Conservation (phyloP, 257 asterid genomes). For the Solanum sejunctum region DNA sequence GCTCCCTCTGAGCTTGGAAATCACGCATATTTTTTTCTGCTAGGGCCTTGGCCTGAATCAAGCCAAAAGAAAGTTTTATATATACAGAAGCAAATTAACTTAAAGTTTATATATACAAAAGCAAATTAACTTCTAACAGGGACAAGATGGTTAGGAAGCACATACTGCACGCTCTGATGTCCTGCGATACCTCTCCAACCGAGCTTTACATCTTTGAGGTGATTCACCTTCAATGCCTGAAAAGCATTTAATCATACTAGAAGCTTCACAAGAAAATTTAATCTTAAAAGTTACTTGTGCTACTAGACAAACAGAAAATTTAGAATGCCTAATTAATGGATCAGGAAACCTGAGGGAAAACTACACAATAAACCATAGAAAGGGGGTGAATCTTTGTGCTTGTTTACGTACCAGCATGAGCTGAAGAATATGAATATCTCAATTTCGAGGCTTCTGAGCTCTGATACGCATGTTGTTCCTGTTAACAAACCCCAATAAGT, state of each 20-base stretch:
- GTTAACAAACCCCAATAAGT: slow-evolving; percentile 13
- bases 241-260: slow-evolving; percentile 6
- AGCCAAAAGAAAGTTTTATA: slow-evolving; percentile 2
- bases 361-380: not conserved
- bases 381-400: not conserved
- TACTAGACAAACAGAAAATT: not conserved
- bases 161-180: slow-evolving; percentile 93
- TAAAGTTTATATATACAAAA: not conserved
- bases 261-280: not conserved
- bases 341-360: not conserved
- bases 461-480: slow-evolving; percentile 30
- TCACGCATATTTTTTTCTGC: slow-evolving; percentile 96
- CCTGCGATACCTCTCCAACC: slow-evolving; percentile 82
- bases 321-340: not conserved
- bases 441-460: slow-evolving; percentile 28
- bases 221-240: slow-evolving; percentile 82
- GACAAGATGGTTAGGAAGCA: slow-evolving; percentile 9
- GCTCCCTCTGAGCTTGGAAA: slow-evolving; percentile 78
- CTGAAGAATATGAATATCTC: slow-evolving; percentile 36
- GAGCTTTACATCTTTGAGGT: slow-evolving; percentile 87
- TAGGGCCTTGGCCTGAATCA: slow-evolving; percentile 80
- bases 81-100: no score
- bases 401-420: slow-evolving; percentile 45
- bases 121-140: not conserved
- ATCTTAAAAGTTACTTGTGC: not conserved